phyloP scores from a whole-genome alignment of 2,329 filamentous ascomycete species.

The Xylaria sp. region DNA sequence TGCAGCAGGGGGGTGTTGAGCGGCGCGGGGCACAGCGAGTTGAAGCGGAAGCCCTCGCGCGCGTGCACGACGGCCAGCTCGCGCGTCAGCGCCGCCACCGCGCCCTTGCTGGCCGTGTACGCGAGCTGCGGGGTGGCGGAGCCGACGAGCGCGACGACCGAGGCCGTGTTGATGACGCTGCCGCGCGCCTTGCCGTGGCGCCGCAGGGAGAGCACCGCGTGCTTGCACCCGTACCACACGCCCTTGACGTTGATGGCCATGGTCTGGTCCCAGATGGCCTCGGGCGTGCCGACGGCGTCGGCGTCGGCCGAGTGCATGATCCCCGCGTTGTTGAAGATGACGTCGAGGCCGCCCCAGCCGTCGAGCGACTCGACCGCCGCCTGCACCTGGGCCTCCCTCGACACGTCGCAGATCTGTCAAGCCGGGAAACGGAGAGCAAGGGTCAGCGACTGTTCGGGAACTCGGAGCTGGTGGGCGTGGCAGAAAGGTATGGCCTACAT shows the following conservation, averaged over 20 bases:
- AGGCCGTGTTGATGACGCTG: slow-evolving; percentile 91
- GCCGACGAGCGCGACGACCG: slow-evolving; percentile 84
- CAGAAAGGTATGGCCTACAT: slow-evolving; percentile 27
- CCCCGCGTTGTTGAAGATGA: slow-evolving; percentile 97
- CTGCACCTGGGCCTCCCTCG: slow-evolving; percentile 79
- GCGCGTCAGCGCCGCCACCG: slow-evolving; percentile 85
- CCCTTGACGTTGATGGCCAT: slow-evolving; percentile 97
- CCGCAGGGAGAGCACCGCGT: slow-evolving; percentile 81
- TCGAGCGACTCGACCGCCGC: slow-evolving; percentile 76
- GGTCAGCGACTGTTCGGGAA: too few relatives aligned
- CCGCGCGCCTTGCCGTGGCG: slow-evolving; percentile 77
- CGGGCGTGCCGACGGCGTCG: slow-evolving; percentile 80
- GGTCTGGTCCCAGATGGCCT: slow-evolving; percentile 92
- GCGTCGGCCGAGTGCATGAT: slow-evolving; percentile 90
- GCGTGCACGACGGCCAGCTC: slow-evolving; percentile 93
- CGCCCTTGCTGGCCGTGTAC: slow-evolving; percentile 93
- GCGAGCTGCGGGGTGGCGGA: slow-evolving; percentile 87
- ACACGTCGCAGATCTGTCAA: slow-evolving; percentile 71
- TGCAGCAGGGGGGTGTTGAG: slow-evolving; percentile 90
- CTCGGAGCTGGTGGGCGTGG: background rate
- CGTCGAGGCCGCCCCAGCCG: slow-evolving; percentile 82
- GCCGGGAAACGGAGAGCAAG: too few relatives aligned
- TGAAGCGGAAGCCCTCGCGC: slow-evolving; percentile 86
- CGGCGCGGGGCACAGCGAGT: slow-evolving; percentile 85
- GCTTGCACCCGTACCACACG: slow-evolving; percentile 96